phyloP scores from a whole-genome alignment of 176 grass and related monocot species.

The Tillandsia leiboldiana region DNA sequence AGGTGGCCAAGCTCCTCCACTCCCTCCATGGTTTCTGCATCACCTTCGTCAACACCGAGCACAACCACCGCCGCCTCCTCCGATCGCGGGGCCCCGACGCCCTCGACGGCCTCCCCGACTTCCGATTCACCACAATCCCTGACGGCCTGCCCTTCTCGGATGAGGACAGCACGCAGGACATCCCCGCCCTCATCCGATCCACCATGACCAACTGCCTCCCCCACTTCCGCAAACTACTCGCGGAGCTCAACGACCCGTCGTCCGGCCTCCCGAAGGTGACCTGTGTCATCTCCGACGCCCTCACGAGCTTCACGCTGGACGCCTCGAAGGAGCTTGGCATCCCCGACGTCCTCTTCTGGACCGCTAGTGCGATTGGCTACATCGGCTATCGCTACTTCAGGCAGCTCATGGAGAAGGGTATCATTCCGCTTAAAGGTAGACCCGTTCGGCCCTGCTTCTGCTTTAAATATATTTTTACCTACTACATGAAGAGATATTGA shows the following conservation, averaged over 20 bases:
- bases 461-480: no score
- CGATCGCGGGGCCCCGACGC: not conserved
- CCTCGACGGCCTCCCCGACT: not conserved
- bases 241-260: conserved; percentile 23
- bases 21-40: conserved; percentile 4
- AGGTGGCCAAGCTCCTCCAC: not conserved
- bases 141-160: conserved; percentile 32
- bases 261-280: conserved; percentile 21
- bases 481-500: no score
- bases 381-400: conserved; percentile 46
- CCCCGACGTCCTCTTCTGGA: conserved; percentile 63
- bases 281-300: conserved; percentile 59
- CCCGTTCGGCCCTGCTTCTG: no score
- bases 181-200: conserved; percentile 45
- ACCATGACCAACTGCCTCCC: conserved; percentile 24
- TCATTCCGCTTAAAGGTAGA: conserved; percentile 49
- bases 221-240: conserved; percentile 52
- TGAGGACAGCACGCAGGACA: conserved; percentile 66
- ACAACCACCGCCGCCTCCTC: conserved; percentile 11
- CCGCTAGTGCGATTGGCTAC: conserved; percentile 62
- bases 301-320: conserved; percentile 68
- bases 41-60: conserved; percentile 16
- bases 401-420: conserved; percentile 43
- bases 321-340: conserved; percentile 44
- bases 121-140: not conserved